These are phyloP conservation scores for Phytophthora meadii DNA, from an alignment of 352 stramenopile species.

Conservation along the genomic window DNA sequence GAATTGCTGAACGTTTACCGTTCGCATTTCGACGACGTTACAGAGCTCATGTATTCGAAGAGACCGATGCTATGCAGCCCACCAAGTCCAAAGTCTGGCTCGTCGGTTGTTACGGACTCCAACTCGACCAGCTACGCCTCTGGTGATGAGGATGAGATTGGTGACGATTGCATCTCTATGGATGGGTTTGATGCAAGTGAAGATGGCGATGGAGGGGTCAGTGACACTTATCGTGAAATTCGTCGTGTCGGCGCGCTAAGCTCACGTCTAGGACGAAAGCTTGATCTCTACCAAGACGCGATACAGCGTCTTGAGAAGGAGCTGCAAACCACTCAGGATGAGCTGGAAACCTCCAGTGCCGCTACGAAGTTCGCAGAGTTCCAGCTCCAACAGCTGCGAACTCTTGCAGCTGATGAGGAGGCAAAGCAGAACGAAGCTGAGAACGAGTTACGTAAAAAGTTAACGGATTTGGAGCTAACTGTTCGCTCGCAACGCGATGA, in stretches of 20 bases:
- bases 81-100: constrained; percentile 62
- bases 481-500: constrained; percentile 35
- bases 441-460: constrained; percentile 30
- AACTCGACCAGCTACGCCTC: constrained; percentile 72
- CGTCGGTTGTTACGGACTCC: constrained; percentile 71
- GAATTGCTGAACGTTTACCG: constrained; percentile 78
- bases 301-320: constrained; percentile 79
- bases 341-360: constrained; percentile 80
- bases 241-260: constrained; percentile 64
- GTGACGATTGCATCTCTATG: constrained; percentile 41
- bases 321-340: constrained; percentile 65
- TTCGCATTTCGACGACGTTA: constrained; percentile 67
- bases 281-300: constrained; percentile 75
- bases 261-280: constrained; percentile 67
- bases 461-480: constrained; percentile 33
- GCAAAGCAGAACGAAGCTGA: constrained; percentile 40
- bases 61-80: constrained; percentile 49
- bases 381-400: constrained; percentile 76
- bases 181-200: constrained; percentile 45
- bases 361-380: constrained; percentile 87
- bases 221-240: constrained; percentile 59
- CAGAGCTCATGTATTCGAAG: constrained; percentile 64
- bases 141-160: constrained; percentile 52
- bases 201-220: constrained; percentile 37
- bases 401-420: constrained; percentile 59